Percentiles rank a stretch among this genome's conserved stretches.
phyloP scores from a whole-genome alignment of 2,329 filamentous ascomycete genomes.

The Penicillium fuscoglaucum region DNA sequence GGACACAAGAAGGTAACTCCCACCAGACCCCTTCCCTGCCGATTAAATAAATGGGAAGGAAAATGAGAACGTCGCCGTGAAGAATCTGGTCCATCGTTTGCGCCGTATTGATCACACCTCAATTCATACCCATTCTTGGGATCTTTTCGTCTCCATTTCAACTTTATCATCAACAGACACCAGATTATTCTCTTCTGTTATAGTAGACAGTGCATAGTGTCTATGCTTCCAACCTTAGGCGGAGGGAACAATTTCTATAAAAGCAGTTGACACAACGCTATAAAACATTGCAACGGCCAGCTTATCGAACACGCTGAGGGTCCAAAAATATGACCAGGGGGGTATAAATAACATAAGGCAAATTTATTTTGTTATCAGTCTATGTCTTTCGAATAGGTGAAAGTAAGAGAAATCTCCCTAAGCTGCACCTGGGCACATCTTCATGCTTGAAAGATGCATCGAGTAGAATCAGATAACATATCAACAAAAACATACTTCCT shows the following conservation, averaged over 20 bases:
- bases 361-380: background rate
- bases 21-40: no score
- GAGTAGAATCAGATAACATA: background rate
- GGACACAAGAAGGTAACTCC: no score
- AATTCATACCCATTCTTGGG: no score
- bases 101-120: no score
- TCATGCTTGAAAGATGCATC: background rate
- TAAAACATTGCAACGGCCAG: slow-evolving; percentile 71
- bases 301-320: no score
- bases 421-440: background rate
- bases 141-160: no score
- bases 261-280: slow-evolving; percentile 72
- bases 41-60: no score
- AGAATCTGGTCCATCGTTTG: no score
- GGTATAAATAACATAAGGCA: no score
- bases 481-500: background rate
- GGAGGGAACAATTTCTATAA: slow-evolving; percentile 95
- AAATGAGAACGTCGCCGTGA: no score
- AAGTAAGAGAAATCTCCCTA: background rate
- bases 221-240: slow-evolving; percentile 80
- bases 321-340: no score
- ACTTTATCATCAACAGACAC: no score
- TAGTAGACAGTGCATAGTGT: slow-evolving; percentile 78
- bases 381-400: background rate
- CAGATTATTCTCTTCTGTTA: slow-evolving; percentile 48